Evolutionary conservation across 306 rosid genomes (phyloP).

Genomic region (Gillenia trifoliata): DNA sequence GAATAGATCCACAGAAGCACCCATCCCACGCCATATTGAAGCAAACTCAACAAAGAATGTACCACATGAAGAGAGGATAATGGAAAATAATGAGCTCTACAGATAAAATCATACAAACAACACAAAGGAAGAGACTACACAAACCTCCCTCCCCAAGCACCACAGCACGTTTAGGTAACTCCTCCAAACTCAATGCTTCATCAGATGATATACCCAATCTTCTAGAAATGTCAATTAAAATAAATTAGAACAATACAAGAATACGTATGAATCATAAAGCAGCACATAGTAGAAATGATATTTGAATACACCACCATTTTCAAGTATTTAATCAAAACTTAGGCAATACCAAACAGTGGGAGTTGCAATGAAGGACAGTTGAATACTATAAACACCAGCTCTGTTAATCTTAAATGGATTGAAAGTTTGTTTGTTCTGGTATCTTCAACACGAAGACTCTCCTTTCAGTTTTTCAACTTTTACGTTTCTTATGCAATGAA

Average conservation of each 20-base stretch:
- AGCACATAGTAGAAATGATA: not conserved
- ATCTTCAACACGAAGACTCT: no score
- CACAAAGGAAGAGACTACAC: conserved; percentile 26
- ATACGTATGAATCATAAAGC: not conserved
- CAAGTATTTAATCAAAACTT: not conserved
- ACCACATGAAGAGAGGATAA: conserved; percentile 29
- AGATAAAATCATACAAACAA: conserved; percentile 7
- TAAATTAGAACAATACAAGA: conserved; percentile 1
- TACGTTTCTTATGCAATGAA: not conserved
- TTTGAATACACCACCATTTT: not conserved
- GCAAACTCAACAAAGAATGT: conserved; percentile 94
- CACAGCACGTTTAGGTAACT: conserved; percentile 75
- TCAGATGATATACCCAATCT: conserved; percentile 90
- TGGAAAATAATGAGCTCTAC: conserved; percentile 8
- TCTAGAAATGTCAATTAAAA: conserved; percentile 36
- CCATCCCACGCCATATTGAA: conserved; percentile 97
- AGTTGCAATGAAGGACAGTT: not conserved
- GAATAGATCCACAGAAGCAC: conserved; percentile 63
- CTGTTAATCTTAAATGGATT: not conserved
- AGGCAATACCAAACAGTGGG: not conserved
- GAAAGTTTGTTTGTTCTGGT: not conserved
- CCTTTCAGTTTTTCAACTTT: not conserved
- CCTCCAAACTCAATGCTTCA: conserved; percentile 96
- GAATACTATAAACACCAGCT: not conserved
- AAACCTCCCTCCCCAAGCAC: conserved; percentile 95